Base-by-base conservation (phyloP, 2,329 filamentous ascomycete genomes). In the Alternaria angustiovoidea region DNA sequence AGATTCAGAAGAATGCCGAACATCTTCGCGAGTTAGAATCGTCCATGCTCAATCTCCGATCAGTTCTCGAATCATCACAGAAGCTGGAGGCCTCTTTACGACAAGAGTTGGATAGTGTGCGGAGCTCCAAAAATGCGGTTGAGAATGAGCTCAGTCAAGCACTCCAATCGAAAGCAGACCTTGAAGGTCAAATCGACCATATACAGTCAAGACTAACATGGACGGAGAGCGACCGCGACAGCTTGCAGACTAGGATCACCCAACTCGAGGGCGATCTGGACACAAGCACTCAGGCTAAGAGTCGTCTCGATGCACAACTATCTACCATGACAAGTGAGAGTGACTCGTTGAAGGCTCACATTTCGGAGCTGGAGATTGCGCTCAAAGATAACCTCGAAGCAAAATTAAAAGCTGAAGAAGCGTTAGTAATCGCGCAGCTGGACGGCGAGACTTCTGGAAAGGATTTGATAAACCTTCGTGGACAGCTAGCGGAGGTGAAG, bases 21-120 rank as follows among this genome's bases (percentile, higher is more conserved):
- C 63, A 73, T 12, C 65, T 74, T n/a, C 64, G 54, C n/a, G 66
- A 71, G 34, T 64, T 75, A 7, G 66, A 71, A 48, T 36, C 65
- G 5, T 65, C 73, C 18, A 61, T 74, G 39, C 32, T 58, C 9
- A 57, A 53, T 28, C 65, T 73, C 2, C 65, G 61, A 20, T 59
- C 61, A 12, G 54, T 60, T 2, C 42, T 73, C 22, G 57, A 54
- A 14, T 59, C 64, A 1, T 70, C 70, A 7, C 62, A 71, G 43
- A 61, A 60, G 26, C 43, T 67, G 11, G 68, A 66, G 16, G 34
- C 38, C 0, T 63, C 64, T 1, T 51, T 71, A 20, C 61, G 66
- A 8, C 18, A 61, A 30, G 67, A 71, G 46, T 41, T 73, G 12
- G 46, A 53, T 12, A 57, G 61, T 20, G 55, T 62, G 5, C 65